Evolutionary conservation across 495 filamentous ascomycete species (phyloP).

Genomic region (Hypoxylon trugodes): DNA sequence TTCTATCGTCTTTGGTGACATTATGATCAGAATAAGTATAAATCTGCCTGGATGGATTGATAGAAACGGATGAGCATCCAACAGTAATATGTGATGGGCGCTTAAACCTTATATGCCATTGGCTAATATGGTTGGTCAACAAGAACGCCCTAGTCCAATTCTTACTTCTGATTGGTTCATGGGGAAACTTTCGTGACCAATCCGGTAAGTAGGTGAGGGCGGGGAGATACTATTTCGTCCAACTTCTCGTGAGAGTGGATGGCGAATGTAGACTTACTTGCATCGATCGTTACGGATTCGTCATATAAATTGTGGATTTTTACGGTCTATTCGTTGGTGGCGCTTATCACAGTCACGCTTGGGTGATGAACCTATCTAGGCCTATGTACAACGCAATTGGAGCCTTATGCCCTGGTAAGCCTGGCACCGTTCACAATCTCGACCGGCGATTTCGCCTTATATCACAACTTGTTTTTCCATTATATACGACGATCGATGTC

Average conservation of each 20-base stretch:
- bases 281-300: slow-evolving; percentile 16
- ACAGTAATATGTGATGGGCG: slow-evolving; percentile 16
- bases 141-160: neutral
- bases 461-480: slow-evolving; percentile 12
- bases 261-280: slow-evolving; percentile 4
- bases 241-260: neutral
- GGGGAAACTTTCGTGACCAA: slow-evolving; percentile 20
- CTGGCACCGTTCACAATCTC: slow-evolving; percentile 25
- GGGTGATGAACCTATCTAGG: neutral
- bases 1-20: no score
- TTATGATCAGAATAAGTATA: no score
- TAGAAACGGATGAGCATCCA: no score
- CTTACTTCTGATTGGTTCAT: slow-evolving; percentile 19
- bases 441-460: slow-evolving; percentile 14
- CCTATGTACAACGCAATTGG: slow-evolving; percentile 21
- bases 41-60: no score
- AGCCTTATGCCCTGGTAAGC: slow-evolving; percentile 11
- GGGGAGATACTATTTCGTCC: neutral
- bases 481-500: slow-evolving; percentile 12
- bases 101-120: slow-evolving; percentile 21
- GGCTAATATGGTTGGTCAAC: slow-evolving; percentile 1
- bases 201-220: slow-evolving; percentile 17
- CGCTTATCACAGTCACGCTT: slow-evolving; percentile 23
- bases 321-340: neutral
- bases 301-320: slow-evolving; percentile 7